Conservation (phyloP, 2,329 filamentous ascomycete genomes). For the Peltaster fructicola region DNA sequence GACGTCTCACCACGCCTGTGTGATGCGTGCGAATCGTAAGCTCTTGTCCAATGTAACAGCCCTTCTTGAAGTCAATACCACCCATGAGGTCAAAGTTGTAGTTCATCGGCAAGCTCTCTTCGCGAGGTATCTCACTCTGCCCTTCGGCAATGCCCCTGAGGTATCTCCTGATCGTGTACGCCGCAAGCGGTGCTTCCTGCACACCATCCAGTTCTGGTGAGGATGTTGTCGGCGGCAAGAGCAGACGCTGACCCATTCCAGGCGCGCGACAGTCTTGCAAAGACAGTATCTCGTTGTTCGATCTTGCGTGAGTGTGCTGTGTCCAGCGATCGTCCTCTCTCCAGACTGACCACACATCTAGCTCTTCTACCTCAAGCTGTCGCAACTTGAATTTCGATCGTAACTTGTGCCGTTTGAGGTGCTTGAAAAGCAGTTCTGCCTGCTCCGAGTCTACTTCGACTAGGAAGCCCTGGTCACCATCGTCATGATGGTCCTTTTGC, state of each 20-base stretch:
- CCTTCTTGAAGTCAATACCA: slow-evolving; percentile 84
- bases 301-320: slow-evolving; percentile 9
- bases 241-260: slow-evolving; percentile 18
- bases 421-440: slow-evolving; percentile 43
- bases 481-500: slow-evolving; percentile 10
- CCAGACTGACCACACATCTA: slow-evolving; percentile 60
- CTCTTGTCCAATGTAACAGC: slow-evolving; percentile 94
- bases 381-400: slow-evolving; percentile 59
- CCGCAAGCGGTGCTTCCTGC: slow-evolving; percentile 22
- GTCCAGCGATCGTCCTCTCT: slow-evolving; percentile 30
- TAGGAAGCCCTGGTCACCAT: slow-evolving; percentile 41
- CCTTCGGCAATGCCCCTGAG: slow-evolving; percentile 72
- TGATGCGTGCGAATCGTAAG: slow-evolving; percentile 91
- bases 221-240: slow-evolving; percentile 10
- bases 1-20: slow-evolving; percentile 80
- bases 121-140: slow-evolving; percentile 54
- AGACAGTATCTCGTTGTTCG: slow-evolving; percentile 16
- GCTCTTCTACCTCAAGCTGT: slow-evolving; percentile 46
- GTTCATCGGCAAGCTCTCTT: slow-evolving; percentile 66
- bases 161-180: slow-evolving; percentile 63
- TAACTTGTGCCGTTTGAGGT: slow-evolving; percentile 73
- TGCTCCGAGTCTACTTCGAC: slow-evolving; percentile 67
- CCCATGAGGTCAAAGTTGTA: slow-evolving; percentile 73
- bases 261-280: slow-evolving; percentile 22
- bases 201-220: slow-evolving; percentile 18